Percentiles rank a stretch among this genome's conserved stretches.
Evolutionary conservation across 352 stramenopile species (phyloP).

Genomic region (Vaucheria bursata): DNA sequence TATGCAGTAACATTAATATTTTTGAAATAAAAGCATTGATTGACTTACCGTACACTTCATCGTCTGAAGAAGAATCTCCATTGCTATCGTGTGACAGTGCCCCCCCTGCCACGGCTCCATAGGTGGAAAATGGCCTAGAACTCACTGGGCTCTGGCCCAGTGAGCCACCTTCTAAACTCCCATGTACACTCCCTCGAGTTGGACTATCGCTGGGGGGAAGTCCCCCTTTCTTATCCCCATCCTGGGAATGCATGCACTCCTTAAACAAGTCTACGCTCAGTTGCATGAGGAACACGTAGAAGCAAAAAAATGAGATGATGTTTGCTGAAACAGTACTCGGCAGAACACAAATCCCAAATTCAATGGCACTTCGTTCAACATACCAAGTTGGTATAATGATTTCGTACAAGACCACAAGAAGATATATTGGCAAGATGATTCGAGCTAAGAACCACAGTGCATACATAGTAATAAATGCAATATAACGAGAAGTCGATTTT

Average conservation of each 20-base stretch:
- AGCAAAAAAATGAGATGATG: constrained; percentile 66
- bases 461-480: constrained; percentile 65
- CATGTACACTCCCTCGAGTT: not conserved
- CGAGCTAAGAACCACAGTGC: constrained; percentile 63
- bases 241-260: constrained; percentile 41
- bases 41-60: not conserved
- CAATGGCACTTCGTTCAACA: constrained; percentile 52
- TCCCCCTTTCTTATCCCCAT: not conserved
- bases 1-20: not conserved
- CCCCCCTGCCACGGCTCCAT: not conserved
- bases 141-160: too few species aligned
- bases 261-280: constrained; percentile 63
- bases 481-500: constrained; percentile 60
- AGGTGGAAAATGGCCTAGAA: too few species aligned
- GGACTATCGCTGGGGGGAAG: not conserved
- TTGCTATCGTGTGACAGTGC: not conserved
- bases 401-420: constrained; percentile 64
- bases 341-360: constrained; percentile 66
- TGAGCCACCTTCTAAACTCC: too few species aligned
- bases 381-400: constrained; percentile 55
- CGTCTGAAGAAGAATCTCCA: not conserved
- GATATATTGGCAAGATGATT: constrained; percentile 62
- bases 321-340: constrained; percentile 64
- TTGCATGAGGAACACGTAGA: constrained; percentile 68
- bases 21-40: too few species aligned